Percentiles rank a stretch among this genome's conserved stretches.
phyloP scores from a whole-genome alignment of 129 eudicot genomes.

The Arctium minus region DNA sequence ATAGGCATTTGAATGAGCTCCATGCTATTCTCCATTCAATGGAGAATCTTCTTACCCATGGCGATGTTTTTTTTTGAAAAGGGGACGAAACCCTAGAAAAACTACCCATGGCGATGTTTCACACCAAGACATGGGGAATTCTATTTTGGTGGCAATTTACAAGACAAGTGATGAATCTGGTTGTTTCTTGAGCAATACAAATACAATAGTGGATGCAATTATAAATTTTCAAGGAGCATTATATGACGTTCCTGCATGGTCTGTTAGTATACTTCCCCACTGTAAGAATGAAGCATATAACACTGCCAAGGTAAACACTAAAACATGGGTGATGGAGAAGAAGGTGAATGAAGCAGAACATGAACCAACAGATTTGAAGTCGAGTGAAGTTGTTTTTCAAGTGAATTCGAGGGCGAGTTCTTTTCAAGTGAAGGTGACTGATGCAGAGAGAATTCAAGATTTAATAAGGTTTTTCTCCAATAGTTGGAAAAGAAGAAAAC shows the following conservation, averaged over 20 bases:
- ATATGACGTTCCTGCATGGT: slow-evolving; percentile 61
- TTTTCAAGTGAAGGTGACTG: no score
- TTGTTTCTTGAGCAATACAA: slow-evolving; percentile 58
- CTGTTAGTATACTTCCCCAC: slow-evolving; percentile 60
- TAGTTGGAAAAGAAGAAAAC: no score
- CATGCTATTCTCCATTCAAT: slow-evolving; percentile 47
- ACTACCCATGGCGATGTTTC: slow-evolving; percentile 46
- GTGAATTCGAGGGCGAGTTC: no score
- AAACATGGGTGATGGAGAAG: slow-evolving; percentile 50
- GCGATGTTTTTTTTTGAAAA: no score
- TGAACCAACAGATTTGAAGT: slow-evolving; percentile 26
- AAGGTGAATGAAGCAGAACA: slow-evolving; percentile 30
- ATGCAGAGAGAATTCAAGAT: no score
- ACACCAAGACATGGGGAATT: slow-evolving; percentile 30
- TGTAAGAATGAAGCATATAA: slow-evolving; percentile 61
- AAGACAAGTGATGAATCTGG: slow-evolving; percentile 10
- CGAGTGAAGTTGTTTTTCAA: no score
- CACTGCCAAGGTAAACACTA: slow-evolving; percentile 67
- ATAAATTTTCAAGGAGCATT: slow-evolving; percentile 25
- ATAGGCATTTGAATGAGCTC: slow-evolving; percentile 59
- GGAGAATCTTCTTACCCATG: slow-evolving; percentile 54
- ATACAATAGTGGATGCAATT: slow-evolving; percentile 41
- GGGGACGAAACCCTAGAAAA: no score
- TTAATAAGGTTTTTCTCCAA: no score
- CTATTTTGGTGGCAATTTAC: slow-evolving; percentile 34